These are phyloP conservation scores for Nicotiana undulata DNA, from an alignment of 257 asterid genomes.

Conservation along the genomic window DNA sequence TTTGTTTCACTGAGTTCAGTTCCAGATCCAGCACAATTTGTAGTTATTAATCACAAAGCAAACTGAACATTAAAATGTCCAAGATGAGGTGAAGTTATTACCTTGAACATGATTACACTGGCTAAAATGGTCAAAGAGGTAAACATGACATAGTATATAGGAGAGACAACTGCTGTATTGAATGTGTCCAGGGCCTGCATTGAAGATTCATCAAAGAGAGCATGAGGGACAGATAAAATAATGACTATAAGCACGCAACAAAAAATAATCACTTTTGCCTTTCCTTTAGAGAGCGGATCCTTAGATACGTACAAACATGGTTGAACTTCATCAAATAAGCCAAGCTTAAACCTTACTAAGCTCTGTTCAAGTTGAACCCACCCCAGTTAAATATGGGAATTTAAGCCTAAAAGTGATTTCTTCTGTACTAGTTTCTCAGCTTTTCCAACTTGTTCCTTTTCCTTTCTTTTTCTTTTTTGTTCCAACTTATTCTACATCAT, in stretches of 20 bases:
- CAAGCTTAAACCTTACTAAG: not conserved
- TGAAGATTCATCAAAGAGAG: not conserved
- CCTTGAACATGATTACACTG: constrained; percentile 24
- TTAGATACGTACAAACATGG: not conserved
- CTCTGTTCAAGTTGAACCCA: not conserved
- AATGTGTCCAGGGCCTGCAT: constrained; percentile 25
- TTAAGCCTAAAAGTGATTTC: not conserved
- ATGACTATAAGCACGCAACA: not conserved
- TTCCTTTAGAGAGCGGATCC: not conserved
- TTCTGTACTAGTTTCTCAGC: not conserved
- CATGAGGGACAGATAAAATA: not conserved
- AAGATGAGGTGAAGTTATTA: not conserved
- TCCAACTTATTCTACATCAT: not conserved
- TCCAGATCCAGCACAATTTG: not conserved
- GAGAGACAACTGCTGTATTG: constrained; percentile 1
- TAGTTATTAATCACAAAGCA: not conserved
- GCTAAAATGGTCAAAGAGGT: constrained; percentile 19
- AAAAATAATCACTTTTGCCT: not conserved
- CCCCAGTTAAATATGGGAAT: not conserved
- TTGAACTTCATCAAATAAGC: not conserved
- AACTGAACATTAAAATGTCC: not conserved
- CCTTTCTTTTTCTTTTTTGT: not conserved
- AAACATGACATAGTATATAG: constrained; percentile 20
- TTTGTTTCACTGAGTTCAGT: not conserved
- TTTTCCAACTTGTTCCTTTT: not conserved